Conservation (phyloP, 2,329 filamentous ascomycete genomes). For the Dactylellina leptospora region DNA sequence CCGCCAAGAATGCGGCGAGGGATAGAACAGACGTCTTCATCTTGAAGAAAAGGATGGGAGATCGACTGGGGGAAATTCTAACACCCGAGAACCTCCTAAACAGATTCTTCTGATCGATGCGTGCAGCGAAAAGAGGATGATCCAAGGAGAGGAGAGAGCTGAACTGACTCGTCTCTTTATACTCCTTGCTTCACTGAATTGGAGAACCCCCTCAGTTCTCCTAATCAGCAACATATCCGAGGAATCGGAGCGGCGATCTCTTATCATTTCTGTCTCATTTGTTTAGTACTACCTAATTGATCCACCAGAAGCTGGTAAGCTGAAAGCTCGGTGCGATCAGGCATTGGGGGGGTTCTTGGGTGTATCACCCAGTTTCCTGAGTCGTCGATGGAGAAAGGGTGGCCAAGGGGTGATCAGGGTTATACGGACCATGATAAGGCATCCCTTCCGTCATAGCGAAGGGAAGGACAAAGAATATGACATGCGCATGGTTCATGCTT, state of each 20-base stretch:
- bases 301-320: constrained; percentile 21
- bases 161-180: constrained; percentile 27
- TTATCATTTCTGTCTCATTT: constrained; percentile 10
- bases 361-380: constrained; percentile 40
- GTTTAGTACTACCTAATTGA: not conserved
- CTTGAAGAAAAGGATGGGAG: not conserved
- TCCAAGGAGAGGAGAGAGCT: constrained; percentile 6
- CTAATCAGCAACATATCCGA: constrained; percentile 11
- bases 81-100: not conserved
- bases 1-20: constrained; percentile 25
- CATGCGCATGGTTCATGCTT: too few species aligned
- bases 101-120: too few species aligned
- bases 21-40: constrained; percentile 43
- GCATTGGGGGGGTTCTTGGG: constrained; percentile 39
- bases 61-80: not conserved
- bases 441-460: constrained; percentile 4
- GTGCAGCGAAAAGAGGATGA: not conserved
- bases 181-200: constrained; percentile 29
- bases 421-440: constrained; percentile 20
- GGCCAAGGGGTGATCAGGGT: too few species aligned
- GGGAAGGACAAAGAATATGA: too few species aligned
- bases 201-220: too few species aligned
- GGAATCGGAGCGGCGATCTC: constrained; percentile 32
- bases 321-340: constrained; percentile 25
- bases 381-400: constrained; percentile 24